Percentiles rank a stretch among this genome's conserved stretches.
phyloP scores from a whole-genome alignment of 2,329 filamentous ascomycete genomes.

The Elsinoe batatas region DNA sequence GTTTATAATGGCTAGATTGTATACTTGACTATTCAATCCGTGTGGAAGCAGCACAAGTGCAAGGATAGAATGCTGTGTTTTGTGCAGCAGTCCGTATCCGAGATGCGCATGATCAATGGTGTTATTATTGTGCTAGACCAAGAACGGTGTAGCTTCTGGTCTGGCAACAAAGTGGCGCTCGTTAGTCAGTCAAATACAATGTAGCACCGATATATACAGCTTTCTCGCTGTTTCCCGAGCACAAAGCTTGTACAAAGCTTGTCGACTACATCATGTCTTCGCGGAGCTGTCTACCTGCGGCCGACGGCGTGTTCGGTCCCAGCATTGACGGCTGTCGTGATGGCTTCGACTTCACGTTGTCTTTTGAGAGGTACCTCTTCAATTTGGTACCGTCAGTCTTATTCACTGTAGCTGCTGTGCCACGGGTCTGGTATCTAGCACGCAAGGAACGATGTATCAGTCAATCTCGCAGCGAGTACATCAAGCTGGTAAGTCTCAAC shows the following conservation, averaged over 20 bases:
- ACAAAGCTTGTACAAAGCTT: neutral
- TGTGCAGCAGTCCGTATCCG: no score
- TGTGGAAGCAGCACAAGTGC: no score
- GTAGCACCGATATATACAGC: neutral
- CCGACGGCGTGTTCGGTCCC: slow-evolving; percentile 14
- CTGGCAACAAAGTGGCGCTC: neutral
- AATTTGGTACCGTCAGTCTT: slow-evolving; percentile 25
- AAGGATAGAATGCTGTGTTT: no score
- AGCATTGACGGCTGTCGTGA: slow-evolving; percentile 19
- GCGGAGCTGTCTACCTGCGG: neutral
- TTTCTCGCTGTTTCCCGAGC: neutral
- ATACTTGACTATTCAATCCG: no score
- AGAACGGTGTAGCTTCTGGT: neutral
- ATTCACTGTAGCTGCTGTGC: slow-evolving; percentile 24
- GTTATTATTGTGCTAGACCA: neutral
- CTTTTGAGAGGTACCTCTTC: slow-evolving; percentile 29
- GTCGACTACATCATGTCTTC: neutral
- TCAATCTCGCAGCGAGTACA: slow-evolving; percentile 8
- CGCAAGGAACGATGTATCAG: slow-evolving; percentile 20
- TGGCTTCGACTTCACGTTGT: slow-evolving; percentile 31
- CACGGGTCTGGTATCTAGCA: slow-evolving; percentile 24
- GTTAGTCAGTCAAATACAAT: neutral
- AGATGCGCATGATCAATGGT: no score
- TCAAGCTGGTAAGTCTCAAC: slow-evolving; percentile 9
- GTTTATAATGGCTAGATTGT: no score